A percentile compares a stretch with the other conserved stretches of the same genome.
phyloP scores from a whole-genome alignment of 768 basidiomycete species.

The Hemileccinum impolitum region DNA sequence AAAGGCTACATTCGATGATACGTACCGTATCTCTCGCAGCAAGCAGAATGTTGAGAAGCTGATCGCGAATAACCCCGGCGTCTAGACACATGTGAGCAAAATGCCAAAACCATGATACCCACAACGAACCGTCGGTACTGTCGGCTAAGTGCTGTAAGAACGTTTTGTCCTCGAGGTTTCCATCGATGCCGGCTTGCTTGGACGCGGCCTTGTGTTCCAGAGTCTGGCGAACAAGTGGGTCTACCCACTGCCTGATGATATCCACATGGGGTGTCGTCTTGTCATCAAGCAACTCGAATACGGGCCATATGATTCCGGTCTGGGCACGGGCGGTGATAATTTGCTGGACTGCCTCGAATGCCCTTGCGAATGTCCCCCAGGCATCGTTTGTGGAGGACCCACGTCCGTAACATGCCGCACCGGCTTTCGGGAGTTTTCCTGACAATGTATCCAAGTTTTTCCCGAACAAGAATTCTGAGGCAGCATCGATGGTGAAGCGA shows the following conservation, averaged over 20 bases:
- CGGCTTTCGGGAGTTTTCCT: conserved; percentile 48
- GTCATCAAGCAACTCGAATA: conserved; percentile 41
- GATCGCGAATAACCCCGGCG: conserved; percentile 64
- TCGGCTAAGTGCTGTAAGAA: conserved; percentile 68
- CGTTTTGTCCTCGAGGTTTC: conserved; percentile 48
- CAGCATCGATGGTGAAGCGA: conserved; percentile 67
- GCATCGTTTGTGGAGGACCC: conserved; percentile 57
- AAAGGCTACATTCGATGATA: conserved; percentile 5
- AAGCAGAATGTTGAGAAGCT: conserved; percentile 72
- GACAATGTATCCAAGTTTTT: conserved; percentile 60
- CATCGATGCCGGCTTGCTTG: conserved; percentile 37
- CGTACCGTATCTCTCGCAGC: conserved; percentile 76
- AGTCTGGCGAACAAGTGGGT: conserved; percentile 58
- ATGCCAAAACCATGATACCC: not conserved
- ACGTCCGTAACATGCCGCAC: conserved; percentile 47
- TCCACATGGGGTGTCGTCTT: conserved; percentile 33
- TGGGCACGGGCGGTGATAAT: conserved; percentile 34
- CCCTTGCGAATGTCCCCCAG: conserved; percentile 54
- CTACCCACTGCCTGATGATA: conserved; percentile 44
- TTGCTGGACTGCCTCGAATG: conserved; percentile 40
- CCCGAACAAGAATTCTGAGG: conserved; percentile 73
- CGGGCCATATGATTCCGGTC: conserved; percentile 41
- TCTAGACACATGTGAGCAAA: conserved; percentile 41
- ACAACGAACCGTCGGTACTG: conserved; percentile 53
- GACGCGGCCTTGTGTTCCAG: conserved; percentile 43